These are phyloP conservation scores for Actinomortierella ambigua DNA, from an alignment of 371 early-diverging fungal species.

Conservation along the genomic window DNA sequence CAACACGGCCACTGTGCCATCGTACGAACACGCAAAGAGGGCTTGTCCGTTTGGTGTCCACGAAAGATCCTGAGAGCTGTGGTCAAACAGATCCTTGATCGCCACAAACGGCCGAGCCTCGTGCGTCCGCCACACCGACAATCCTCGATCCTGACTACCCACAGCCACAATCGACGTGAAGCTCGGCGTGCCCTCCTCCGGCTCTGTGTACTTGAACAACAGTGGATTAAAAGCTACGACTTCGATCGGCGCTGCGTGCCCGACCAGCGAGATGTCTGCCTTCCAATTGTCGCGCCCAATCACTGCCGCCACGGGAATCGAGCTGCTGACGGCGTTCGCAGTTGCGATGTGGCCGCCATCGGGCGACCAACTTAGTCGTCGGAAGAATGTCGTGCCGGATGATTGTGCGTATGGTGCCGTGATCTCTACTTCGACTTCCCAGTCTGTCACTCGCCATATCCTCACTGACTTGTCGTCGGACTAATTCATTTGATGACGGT, in stretches of 20 bases:
- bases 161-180: conserved; percentile 79
- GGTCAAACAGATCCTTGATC: conserved; percentile 76
- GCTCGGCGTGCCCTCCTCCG: conserved; percentile 37
- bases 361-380: conserved; percentile 95
- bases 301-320: conserved; percentile 83
- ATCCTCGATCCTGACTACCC: conserved; percentile 90
- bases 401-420: conserved; percentile 78
- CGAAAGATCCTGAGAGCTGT: conserved; percentile 85
- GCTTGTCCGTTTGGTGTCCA: conserved; percentile 86
- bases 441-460: conserved; percentile 88
- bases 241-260: conserved; percentile 91
- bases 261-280: conserved; percentile 84
- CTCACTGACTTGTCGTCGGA: conserved; percentile 91
- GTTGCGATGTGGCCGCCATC: conserved; percentile 90
- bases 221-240: conserved; percentile 89
- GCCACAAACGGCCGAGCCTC: conserved; percentile 77
- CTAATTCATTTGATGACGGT: no score
- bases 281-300: conserved; percentile 82
- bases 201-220: conserved; percentile 57
- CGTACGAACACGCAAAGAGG: conserved; percentile 89
- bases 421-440: conserved; percentile 79
- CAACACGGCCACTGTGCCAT: conserved; percentile 87
- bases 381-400: conserved; percentile 85
- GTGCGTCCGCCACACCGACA: conserved; percentile 91
- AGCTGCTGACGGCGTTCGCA: conserved; percentile 89